Percentiles rank a stretch among this genome's conserved stretches.
Evolutionary conservation across 1,139 yeast genomes (phyloP).

Genomic region (Scheffersomyces lignicola): DNA sequence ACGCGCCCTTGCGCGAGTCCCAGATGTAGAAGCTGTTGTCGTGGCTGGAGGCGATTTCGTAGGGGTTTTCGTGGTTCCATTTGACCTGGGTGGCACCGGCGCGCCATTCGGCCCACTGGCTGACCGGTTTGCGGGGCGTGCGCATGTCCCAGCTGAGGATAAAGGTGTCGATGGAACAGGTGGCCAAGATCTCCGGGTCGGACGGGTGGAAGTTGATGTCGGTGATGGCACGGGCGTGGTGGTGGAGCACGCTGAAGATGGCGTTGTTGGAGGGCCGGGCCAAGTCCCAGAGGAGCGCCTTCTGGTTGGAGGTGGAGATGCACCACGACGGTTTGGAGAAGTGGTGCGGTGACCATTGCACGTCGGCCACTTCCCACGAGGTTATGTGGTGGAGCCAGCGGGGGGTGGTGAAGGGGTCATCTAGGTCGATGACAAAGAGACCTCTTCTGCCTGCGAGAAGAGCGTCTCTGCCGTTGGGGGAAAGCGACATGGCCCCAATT

Average conservation of each 20-base stretch:
- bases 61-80: constrained; percentile 80
- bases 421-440: constrained; percentile 83
- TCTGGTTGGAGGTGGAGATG: constrained; percentile 90
- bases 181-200: constrained; percentile 73
- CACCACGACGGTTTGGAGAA: constrained; percentile 84
- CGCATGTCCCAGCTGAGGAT: constrained; percentile 89
- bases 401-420: constrained; percentile 94
- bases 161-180: constrained; percentile 64
- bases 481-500: constrained; percentile 88
- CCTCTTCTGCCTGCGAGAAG: constrained; percentile 91
- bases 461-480: constrained; percentile 92
- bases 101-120: constrained; percentile 87
- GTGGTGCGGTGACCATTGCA: constrained; percentile 94
- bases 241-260: constrained; percentile 81
- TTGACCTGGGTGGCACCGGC: constrained; percentile 95
- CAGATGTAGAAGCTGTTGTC: constrained; percentile 78
- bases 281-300: constrained; percentile 92
- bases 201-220: constrained; percentile 91
- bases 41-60: constrained; percentile 82
- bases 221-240: constrained; percentile 90
- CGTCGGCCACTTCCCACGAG: constrained; percentile 98
- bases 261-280: constrained; percentile 76
- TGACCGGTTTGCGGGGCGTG: constrained; percentile 67
- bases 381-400: constrained; percentile 90
- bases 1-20: constrained; percentile 84